Evolutionary conservation across 1,284 basidiomycete genomes (phyloP).

Genomic region (Chalciporus sp.): DNA sequence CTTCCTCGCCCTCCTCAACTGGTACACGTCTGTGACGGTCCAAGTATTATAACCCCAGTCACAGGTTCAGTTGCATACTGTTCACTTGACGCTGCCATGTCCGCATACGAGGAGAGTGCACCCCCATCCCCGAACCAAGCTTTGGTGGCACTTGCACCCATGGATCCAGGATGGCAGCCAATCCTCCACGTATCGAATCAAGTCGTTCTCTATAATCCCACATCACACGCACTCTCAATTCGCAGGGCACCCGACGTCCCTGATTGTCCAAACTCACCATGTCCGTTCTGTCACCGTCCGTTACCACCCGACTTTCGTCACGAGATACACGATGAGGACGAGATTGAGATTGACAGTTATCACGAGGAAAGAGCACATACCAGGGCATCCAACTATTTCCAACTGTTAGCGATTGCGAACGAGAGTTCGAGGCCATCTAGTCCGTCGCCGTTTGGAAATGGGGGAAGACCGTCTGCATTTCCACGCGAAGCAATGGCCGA

Average conservation of each 20-base stretch:
- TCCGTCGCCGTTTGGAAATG: conserved; percentile 39
- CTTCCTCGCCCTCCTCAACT: not conserved
- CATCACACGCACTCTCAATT: conserved; percentile 82
- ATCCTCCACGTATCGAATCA: conserved; percentile 81
- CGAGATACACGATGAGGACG: conserved; percentile 20
- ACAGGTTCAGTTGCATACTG: not conserved
- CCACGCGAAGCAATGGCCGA: conserved; percentile 72
- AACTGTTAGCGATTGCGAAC: conserved; percentile 68
- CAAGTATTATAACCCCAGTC: not conserved
- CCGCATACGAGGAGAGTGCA: conserved; percentile 32
- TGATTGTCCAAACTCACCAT: conserved; percentile 38
- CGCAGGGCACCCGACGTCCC: conserved; percentile 39
- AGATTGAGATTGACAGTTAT: conserved; percentile 16
- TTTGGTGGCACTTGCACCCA: conserved; percentile 30
- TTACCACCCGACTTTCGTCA: conserved; percentile 43
- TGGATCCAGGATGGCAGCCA: conserved; percentile 57
- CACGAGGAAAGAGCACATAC: conserved; percentile 39
- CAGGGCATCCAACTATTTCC: conserved; percentile 73
- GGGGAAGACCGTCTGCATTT: conserved; percentile 44
- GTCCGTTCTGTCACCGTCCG: conserved; percentile 72
- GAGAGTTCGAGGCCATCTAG: conserved; percentile 61
- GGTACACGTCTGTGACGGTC: not conserved
- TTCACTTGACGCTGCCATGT: conserved; percentile 16
- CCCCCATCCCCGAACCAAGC: conserved; percentile 35
- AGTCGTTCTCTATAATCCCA: conserved; percentile 87